phyloP scores from a whole-genome alignment of 441 rosid genomes.

The Flueggea neowawraea region DNA sequence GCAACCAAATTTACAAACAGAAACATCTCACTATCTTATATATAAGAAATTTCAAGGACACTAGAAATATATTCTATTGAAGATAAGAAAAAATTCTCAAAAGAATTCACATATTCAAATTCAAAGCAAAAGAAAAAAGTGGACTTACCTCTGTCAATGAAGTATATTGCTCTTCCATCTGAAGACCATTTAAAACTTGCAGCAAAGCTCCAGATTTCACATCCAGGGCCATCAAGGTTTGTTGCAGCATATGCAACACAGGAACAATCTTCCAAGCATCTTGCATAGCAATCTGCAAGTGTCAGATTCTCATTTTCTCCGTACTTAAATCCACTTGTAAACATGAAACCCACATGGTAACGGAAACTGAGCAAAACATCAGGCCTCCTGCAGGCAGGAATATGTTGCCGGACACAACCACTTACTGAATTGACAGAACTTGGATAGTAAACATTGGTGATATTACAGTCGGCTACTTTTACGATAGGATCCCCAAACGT shows the following conservation, averaged over 20 bases:
- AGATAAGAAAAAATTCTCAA: no score
- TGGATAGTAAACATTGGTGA: no score
- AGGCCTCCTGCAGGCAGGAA: conserved; percentile 14
- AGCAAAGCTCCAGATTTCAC: conserved; percentile 28
- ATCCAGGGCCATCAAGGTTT: conserved; percentile 27
- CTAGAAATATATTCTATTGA: no score
- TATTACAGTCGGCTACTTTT: neutral
- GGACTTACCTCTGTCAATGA: conserved; percentile 15
- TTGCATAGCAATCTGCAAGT: conserved; percentile 16
- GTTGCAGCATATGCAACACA: conserved; percentile 39
- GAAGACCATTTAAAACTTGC: conserved; percentile 1
- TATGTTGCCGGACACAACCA: conserved; percentile 10
- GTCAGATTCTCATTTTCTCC: conserved; percentile 20
- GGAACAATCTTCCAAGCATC: conserved; percentile 27
- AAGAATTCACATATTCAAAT: no score
- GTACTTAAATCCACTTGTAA: conserved; percentile 10
- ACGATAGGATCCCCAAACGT: neutral
- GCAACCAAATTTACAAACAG: no score
- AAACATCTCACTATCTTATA: no score
- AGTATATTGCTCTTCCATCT: conserved; percentile 12
- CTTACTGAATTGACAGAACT: neutral
- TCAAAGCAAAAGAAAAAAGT: no score
- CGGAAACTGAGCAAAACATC: neutral
- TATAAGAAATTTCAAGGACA: no score
- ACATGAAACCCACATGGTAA: conserved; percentile 4